Percentiles rank a stretch among this genome's conserved stretches.
Conservation (phyloP, 2,329 filamentous ascomycete genomes). For the Dendrostoma leiphaemia region DNA sequence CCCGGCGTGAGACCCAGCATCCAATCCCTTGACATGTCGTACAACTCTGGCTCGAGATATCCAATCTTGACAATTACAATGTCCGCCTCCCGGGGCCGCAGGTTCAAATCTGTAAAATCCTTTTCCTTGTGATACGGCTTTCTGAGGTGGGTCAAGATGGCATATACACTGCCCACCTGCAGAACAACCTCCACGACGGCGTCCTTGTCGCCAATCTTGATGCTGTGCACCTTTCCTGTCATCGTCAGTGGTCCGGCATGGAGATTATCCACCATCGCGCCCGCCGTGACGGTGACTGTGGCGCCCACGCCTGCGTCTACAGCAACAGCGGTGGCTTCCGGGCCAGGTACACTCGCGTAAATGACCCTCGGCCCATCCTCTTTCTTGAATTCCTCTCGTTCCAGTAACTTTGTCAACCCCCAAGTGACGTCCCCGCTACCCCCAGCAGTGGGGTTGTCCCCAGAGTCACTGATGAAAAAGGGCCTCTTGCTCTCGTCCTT, state of each 20-base stretch:
- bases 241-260: slow-evolving; percentile 48
- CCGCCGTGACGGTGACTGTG: slow-evolving; percentile 48
- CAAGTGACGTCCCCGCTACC: slow-evolving; percentile 54
- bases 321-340: slow-evolving; percentile 39
- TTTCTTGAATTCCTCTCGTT: slow-evolving; percentile 41
- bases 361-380: slow-evolving; percentile 41
- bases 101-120: slow-evolving; percentile 48
- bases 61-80: slow-evolving; percentile 56
- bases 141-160: slow-evolving; percentile 49
- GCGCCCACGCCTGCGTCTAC: slow-evolving; percentile 44
- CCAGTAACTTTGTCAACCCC: slow-evolving; percentile 44
- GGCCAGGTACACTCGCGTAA: slow-evolving; percentile 51
- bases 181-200: slow-evolving; percentile 48
- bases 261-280: slow-evolving; percentile 46
- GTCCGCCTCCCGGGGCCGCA: slow-evolving; percentile 43
- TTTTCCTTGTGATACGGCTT: slow-evolving; percentile 53
- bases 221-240: slow-evolving; percentile 48
- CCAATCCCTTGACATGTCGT: slow-evolving; percentile 52
- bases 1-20: slow-evolving; percentile 53
- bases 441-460: slow-evolving; percentile 54
- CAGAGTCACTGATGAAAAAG: slow-evolving; percentile 55
- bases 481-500: slow-evolving; percentile 34
- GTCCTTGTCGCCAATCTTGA: slow-evolving; percentile 48
- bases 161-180: slow-evolving; percentile 47
- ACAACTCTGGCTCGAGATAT: slow-evolving; percentile 53